Evolutionary conservation across 306 rosid species (phyloP).

Genomic region (Mimosa bimucronata): DNA sequence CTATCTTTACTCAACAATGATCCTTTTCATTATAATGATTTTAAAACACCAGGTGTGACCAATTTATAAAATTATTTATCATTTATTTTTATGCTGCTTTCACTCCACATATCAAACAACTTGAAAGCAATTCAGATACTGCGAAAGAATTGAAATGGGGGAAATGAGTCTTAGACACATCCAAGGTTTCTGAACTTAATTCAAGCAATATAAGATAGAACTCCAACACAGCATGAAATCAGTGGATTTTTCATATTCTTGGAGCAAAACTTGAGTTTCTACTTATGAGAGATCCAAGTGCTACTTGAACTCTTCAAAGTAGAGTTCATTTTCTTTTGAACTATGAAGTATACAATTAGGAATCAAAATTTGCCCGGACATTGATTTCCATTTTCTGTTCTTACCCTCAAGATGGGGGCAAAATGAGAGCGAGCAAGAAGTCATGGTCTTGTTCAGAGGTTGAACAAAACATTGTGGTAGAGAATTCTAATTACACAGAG

Average conservation of each 20-base stretch:
- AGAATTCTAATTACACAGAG: constrained; percentile 48
- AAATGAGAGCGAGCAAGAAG: constrained; percentile 8
- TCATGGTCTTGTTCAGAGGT: constrained; percentile 59
- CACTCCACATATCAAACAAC: neutral
- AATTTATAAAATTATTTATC: neutral
- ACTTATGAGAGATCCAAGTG: neutral
- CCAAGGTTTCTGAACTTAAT: constrained; percentile 3
- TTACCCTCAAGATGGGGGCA: neutral
- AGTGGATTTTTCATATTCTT: neutral
- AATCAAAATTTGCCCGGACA: neutral
- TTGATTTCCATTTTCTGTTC: constrained; percentile 1
- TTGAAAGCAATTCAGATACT: neutral
- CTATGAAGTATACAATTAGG: neutral
- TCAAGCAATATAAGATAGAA: neutral
- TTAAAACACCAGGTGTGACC: neutral
- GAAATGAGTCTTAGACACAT: neutral
- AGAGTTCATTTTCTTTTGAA: constrained; percentile 18
- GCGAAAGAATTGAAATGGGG: constrained; percentile 1
- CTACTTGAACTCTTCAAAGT: constrained; percentile 11
- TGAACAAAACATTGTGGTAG: constrained; percentile 44
- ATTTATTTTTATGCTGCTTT: neutral
- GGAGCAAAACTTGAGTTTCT: constrained; percentile 1
- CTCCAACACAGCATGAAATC: neutral
- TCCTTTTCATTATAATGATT: neutral
- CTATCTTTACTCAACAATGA: neutral